Evolutionary conservation across 1,284 basidiomycete species (phyloP).

Genomic region (Anthracocystis panici-leucophaei): DNA sequence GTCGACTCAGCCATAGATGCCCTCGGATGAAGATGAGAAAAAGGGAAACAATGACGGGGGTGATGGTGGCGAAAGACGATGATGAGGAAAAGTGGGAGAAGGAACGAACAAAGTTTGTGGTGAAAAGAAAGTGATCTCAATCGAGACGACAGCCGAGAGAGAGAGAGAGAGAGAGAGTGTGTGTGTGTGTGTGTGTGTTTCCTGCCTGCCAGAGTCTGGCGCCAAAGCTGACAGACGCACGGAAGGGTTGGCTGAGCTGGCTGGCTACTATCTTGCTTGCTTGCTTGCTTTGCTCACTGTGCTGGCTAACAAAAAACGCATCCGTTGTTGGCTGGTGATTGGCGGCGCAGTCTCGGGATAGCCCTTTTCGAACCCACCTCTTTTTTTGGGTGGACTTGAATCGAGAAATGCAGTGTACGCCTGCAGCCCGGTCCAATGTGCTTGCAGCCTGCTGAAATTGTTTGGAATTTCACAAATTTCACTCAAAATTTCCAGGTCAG

Average conservation of each 20-base stretch:
- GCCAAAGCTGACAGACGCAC: too few relatives aligned
- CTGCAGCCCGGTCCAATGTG: conserved; percentile 1
- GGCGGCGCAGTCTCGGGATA: conserved; percentile 12
- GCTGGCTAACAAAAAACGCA: neutral
- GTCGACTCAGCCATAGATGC: conserved; percentile 30
- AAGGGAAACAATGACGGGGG: conserved; percentile 5
- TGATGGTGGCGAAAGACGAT: conserved; percentile 12
- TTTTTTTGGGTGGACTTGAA: neutral
- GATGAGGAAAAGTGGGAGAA: conserved; percentile 5
- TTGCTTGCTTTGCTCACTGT: neutral
- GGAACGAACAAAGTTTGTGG: conserved; percentile 14
- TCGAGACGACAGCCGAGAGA: conserved; percentile 2
- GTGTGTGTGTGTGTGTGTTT: conserved; percentile 1
- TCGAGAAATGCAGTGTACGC: neutral
- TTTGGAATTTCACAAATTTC: neutral
- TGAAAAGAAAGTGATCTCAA: conserved; percentile 9
- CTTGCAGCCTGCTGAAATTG: neutral
- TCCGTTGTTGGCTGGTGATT: neutral
- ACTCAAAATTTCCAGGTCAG: neutral
- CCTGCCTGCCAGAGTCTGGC: too few relatives aligned
- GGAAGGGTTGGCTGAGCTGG: too few relatives aligned
- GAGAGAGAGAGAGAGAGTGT: too few relatives aligned
- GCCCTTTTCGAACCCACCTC: neutral
- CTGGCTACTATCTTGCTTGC: neutral
- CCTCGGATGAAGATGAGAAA: conserved; percentile 19